Evolutionary conservation across 345 rosid species (phyloP).

Genomic region (Moringa oleifera): DNA sequence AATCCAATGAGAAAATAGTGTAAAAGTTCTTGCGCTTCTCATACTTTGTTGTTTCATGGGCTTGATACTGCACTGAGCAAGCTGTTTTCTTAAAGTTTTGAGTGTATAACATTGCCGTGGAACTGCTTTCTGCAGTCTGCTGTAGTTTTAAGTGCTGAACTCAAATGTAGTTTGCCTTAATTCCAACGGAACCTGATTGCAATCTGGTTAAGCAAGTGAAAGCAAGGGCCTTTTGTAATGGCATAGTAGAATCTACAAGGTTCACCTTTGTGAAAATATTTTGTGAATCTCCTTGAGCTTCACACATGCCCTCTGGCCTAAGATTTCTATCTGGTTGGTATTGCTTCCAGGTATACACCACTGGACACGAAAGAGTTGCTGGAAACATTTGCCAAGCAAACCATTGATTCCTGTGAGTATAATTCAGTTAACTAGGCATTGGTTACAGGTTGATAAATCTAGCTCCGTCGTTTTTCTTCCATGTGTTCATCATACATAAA

Average conservation of each 20-base stretch:
- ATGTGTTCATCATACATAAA: not conserved
- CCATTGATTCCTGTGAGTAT: conserved; percentile 77
- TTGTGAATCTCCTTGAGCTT: not conserved
- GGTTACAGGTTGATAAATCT: not conserved
- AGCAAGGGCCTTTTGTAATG: not conserved
- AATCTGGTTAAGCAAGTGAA: not conserved
- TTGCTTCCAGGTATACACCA: conserved; percentile 63
- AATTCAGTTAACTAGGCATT: not conserved
- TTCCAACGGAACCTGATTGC: no score
- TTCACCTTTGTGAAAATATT: not conserved
- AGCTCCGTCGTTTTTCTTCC: not conserved
- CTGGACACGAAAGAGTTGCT: conserved; percentile 73
- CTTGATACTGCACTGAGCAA: no score
- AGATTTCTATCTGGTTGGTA: conserved; percentile 5
- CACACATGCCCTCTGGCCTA: not conserved
- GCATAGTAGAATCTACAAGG: not conserved
- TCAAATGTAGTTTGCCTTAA: no score
- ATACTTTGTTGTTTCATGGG: not conserved
- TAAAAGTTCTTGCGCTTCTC: not conserved
- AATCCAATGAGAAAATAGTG: not conserved
- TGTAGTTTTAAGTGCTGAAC: no score
- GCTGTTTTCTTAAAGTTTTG: no score
- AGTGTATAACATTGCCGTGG: no score
- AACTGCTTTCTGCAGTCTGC: not conserved
- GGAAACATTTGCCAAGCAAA: conserved; percentile 66